Evolutionary conservation across 1,284 basidiomycete species (phyloP).

Genomic region (Thecaphora frezii): DNA sequence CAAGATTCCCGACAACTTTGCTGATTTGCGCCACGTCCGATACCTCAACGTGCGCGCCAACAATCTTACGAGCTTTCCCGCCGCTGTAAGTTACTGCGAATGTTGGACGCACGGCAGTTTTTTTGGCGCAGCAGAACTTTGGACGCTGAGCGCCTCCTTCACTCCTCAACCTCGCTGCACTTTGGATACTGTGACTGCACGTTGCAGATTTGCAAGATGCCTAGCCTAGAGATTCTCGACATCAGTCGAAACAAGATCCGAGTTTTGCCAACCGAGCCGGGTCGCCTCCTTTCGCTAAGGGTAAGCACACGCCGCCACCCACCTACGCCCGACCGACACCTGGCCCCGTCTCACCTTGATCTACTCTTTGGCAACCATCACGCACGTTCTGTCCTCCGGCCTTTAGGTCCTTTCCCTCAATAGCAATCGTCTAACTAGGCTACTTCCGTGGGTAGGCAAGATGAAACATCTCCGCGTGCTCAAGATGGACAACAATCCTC

Average conservation of each 20-base stretch:
- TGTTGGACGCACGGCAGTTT: too few species aligned
- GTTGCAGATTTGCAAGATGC: slow-evolving; percentile 63
- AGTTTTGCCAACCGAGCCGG: slow-evolving; percentile 75
- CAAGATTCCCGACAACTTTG: slow-evolving; percentile 78
- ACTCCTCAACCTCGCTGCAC: too few species aligned
- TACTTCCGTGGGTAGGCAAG: slow-evolving; percentile 77
- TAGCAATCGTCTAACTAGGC: slow-evolving; percentile 76
- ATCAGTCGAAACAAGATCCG: slow-evolving; percentile 89
- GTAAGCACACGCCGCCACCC: too few species aligned
- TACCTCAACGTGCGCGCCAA: slow-evolving; percentile 94
- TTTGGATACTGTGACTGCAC: too few species aligned
- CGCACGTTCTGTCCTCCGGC: too few species aligned
- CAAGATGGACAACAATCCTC: slow-evolving; percentile 78
- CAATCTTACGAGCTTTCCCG: slow-evolving; percentile 78
- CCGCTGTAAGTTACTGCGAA: slow-evolving; percentile 73
- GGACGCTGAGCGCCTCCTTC: too few species aligned
- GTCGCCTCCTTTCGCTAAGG: slow-evolving; percentile 75
- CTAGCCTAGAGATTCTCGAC: slow-evolving; percentile 88
- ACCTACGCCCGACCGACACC: too few species aligned
- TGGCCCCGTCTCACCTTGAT: too few species aligned
- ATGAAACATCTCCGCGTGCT: slow-evolving; percentile 77
- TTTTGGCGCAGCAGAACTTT: too few species aligned
- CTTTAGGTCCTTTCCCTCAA: slow-evolving; percentile 76
- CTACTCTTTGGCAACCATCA: too few species aligned
- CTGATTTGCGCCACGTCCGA: slow-evolving; percentile 73